These are phyloP conservation scores for Tinospora cordifolia DNA, from an alignment of 164 flowering plant genomes.

Conservation along the genomic window DNA sequence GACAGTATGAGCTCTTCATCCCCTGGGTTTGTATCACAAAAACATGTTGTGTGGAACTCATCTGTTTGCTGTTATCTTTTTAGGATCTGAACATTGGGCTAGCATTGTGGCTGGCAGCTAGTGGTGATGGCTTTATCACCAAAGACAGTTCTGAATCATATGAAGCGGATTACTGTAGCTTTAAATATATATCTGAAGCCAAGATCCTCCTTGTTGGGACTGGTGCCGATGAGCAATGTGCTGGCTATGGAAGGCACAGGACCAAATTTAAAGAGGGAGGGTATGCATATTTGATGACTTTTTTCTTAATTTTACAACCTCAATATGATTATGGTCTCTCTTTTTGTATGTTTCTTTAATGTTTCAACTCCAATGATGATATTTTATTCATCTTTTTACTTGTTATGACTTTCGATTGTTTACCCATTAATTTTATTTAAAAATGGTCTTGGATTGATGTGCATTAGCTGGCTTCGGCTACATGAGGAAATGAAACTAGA, in stretches of 20 bases:
- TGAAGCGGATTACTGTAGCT: constrained; percentile 22
- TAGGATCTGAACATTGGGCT: constrained; percentile 95
- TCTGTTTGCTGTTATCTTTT: constrained; percentile 8
- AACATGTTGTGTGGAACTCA: constrained; percentile 5
- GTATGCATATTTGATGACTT: constrained; percentile 27
- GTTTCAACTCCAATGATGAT: neutral
- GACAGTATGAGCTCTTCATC: too few relatives aligned
- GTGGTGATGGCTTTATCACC: constrained; percentile 77
- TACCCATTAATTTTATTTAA: neutral
- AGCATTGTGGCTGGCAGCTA: constrained; percentile 92
- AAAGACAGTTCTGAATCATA: constrained; percentile 17
- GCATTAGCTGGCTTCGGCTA: constrained; percentile 65
- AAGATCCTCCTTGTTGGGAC: constrained; percentile 84
- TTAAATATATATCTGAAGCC: constrained; percentile 66
- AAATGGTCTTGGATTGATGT: constrained; percentile 5
- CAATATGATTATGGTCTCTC: neutral
- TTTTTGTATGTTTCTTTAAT: constrained; percentile 3
- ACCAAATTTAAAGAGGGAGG: constrained; percentile 72
- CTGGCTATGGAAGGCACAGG: constrained; percentile 90
- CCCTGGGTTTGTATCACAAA: too few relatives aligned
- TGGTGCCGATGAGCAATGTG: constrained; percentile 99
- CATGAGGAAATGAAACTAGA: constrained; percentile 90
- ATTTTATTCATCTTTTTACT: neutral
- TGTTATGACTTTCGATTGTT: neutral
- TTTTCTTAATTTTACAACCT: neutral